phyloP scores from a whole-genome alignment of 164 flowering plant genomes.

The Magnolia officinalis region DNA sequence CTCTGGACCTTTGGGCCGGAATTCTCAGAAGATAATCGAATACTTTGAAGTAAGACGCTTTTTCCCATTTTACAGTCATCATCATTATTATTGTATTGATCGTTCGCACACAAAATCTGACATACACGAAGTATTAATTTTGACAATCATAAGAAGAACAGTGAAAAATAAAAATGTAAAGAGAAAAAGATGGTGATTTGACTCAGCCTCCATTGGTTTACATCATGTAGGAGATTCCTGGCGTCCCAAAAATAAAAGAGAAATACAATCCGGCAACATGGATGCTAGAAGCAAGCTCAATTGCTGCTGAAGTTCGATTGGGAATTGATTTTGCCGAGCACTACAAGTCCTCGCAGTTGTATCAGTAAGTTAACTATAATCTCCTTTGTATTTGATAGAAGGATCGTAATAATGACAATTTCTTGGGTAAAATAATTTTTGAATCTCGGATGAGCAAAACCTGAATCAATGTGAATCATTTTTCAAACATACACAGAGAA shows the following conservation, averaged over 20 bases:
- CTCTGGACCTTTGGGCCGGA: slow-evolving; percentile 71
- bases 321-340: slow-evolving; percentile 80
- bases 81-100: neutral
- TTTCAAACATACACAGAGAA: neutral
- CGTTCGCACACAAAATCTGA: neutral
- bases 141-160: neutral
- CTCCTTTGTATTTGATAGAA: slow-evolving; percentile 7
- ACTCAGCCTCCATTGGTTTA: neutral
- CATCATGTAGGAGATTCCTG: slow-evolving; percentile 57
- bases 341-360: slow-evolving; percentile 62
- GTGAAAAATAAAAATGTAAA: no score
- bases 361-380: slow-evolving; percentile 50
- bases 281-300: slow-evolving; percentile 96
- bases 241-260: slow-evolving; percentile 70
- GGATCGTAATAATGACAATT: neutral
- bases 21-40: slow-evolving; percentile 74
- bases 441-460: neutral
- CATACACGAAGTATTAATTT: neutral
- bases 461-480: neutral
- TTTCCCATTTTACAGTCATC: neutral
- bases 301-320: slow-evolving; percentile 63
- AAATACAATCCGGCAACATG: slow-evolving; percentile 94
- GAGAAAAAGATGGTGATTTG: no score
- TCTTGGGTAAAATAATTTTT: neutral
- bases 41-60: slow-evolving; percentile 64